A percentile compares a stretch with the other conserved stretches of the same genome.
These are phyloP conservation scores for Ogataea wickerhamii DNA, from an alignment of 805 yeast genomes.

Conservation along the genomic window DNA sequence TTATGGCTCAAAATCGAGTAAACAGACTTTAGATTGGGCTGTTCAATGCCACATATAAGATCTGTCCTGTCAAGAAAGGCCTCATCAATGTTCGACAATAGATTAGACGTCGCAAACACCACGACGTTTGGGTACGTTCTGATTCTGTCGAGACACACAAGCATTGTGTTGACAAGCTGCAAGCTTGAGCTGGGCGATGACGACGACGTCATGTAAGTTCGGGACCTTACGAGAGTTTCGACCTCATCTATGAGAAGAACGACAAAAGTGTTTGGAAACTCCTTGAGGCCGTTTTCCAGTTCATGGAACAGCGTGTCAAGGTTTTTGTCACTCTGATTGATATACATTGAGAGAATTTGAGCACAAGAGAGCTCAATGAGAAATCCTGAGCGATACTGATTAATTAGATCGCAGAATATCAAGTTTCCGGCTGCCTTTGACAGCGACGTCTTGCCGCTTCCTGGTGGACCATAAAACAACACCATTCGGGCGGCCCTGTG, in stretches of 20 bases:
- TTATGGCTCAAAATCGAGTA: constrained; percentile 29
- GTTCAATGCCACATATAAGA: constrained; percentile 32
- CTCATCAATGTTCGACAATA: constrained; percentile 35
- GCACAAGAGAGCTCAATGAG: constrained; percentile 43
- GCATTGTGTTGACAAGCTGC: constrained; percentile 41
- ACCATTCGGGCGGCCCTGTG: constrained; percentile 11
- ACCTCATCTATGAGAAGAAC: constrained; percentile 44
- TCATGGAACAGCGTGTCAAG: constrained; percentile 35
- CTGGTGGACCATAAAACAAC: constrained; percentile 43
- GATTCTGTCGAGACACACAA: constrained; percentile 40
- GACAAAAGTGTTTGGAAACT: constrained; percentile 21
- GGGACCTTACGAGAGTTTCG: constrained; percentile 42
- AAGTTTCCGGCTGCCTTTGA: constrained; percentile 33
- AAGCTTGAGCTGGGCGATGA: constrained; percentile 36
- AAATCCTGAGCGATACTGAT: constrained; percentile 21
- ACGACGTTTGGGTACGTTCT: constrained; percentile 34
- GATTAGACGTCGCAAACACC: constrained; percentile 41
- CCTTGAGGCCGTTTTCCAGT: constrained; percentile 23
- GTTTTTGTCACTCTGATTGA: constrained; percentile 44
- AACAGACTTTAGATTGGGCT: constrained; percentile 33
- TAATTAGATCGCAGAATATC: constrained; percentile 9
- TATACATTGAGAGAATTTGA: constrained; percentile 42
- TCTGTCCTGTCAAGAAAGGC: constrained; percentile 46
- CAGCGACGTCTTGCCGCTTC: constrained; percentile 44
- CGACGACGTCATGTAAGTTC: constrained; percentile 32